Evolutionary conservation across 495 filamentous ascomycete species (phyloP).

Genomic region (Lindgomyces ingoldianus): DNA sequence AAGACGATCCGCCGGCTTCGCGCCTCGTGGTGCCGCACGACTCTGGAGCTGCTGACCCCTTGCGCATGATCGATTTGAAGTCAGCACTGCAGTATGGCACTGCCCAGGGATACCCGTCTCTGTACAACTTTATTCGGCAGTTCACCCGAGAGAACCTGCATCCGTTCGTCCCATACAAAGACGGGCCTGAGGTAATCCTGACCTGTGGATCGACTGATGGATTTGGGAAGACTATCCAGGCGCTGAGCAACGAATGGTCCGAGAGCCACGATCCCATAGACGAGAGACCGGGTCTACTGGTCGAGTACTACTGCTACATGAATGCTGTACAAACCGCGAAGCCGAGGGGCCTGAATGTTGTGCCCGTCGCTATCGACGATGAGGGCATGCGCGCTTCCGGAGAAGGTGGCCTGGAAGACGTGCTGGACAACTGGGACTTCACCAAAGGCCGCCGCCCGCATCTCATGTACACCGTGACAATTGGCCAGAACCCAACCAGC

Average conservation of each 20-base stretch:
- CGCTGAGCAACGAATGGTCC: slow-evolving; percentile 72
- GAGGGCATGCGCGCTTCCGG: slow-evolving; percentile 72
- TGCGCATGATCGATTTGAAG: slow-evolving; percentile 73
- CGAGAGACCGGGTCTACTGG: slow-evolving; percentile 69
- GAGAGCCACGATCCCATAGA: slow-evolving; percentile 64
- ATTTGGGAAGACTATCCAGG: slow-evolving; percentile 71
- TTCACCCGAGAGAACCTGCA: slow-evolving; percentile 78
- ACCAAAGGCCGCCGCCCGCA: slow-evolving; percentile 72
- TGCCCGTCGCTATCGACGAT: slow-evolving; percentile 71
- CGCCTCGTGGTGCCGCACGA: slow-evolving; percentile 72
- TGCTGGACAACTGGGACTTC: slow-evolving; percentile 79
- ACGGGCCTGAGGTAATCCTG: slow-evolving; percentile 73
- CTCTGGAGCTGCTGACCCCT: slow-evolving; percentile 53
- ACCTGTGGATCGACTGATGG: slow-evolving; percentile 84
- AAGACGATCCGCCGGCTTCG: slow-evolving; percentile 41
- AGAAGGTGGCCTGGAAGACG: slow-evolving; percentile 70
- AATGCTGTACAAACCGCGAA: slow-evolving; percentile 65
- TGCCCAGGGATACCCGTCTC: slow-evolving; percentile 71
- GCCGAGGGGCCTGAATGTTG: slow-evolving; percentile 71
- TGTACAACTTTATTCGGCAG: slow-evolving; percentile 72
- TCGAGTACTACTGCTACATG: slow-evolving; percentile 77
- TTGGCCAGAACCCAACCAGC: slow-evolving; percentile 90
- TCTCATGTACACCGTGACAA: slow-evolving; percentile 86
- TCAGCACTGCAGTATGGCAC: slow-evolving; percentile 86
- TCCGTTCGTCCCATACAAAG: slow-evolving; percentile 74